Conservation (phyloP, 2,329 filamentous ascomycete species). For the Waltergamsia citrina region DNA sequence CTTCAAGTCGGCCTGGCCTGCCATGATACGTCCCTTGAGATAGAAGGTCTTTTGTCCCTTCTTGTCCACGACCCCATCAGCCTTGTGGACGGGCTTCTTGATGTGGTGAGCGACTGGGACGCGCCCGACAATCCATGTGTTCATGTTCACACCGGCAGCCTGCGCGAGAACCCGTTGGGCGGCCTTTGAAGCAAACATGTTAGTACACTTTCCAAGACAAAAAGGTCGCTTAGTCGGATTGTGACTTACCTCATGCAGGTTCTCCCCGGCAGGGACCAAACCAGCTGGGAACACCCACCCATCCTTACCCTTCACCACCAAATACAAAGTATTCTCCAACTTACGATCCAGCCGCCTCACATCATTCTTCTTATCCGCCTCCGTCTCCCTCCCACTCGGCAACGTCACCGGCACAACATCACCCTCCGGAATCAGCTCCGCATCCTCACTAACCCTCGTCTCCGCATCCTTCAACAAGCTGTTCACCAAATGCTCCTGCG, state of each 20-base stretch:
- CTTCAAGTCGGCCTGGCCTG: constrained; percentile 78
- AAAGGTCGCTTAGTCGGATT: background rate
- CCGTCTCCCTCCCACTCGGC: constrained; percentile 61
- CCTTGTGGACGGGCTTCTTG: constrained; percentile 34
- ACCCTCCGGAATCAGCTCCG: constrained; percentile 46
- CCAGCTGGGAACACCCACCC: constrained; percentile 82
- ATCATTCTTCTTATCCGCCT: constrained; percentile 71
- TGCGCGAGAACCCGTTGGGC: constrained; percentile 70
- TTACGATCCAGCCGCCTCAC: constrained; percentile 68
- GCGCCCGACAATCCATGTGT: constrained; percentile 93
- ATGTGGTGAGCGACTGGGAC: constrained; percentile 77
- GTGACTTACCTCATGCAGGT: constrained; percentile 66
- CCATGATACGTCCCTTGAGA: constrained; percentile 93
- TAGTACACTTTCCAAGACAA: constrained; percentile 6
- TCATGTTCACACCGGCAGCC: constrained; percentile 88
- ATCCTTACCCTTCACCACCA: constrained; percentile 67
- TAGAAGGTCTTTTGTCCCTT: constrained; percentile 84
- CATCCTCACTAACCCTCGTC: constrained; percentile 47
- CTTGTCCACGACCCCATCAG: constrained; percentile 29
- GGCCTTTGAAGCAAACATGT: constrained; percentile 44
- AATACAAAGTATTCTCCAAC: constrained; percentile 75
- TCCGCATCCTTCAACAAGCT: constrained; percentile 69
- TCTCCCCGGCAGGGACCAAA: constrained; percentile 59
- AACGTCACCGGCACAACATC: constrained; percentile 60
- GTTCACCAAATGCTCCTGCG: constrained; percentile 55